A percentile compares a stretch with the other conserved stretches of the same genome.
phyloP scores from a whole-genome alignment of 495 filamentous ascomycete genomes.

The Hyphodiscus hymeniophilus region DNA sequence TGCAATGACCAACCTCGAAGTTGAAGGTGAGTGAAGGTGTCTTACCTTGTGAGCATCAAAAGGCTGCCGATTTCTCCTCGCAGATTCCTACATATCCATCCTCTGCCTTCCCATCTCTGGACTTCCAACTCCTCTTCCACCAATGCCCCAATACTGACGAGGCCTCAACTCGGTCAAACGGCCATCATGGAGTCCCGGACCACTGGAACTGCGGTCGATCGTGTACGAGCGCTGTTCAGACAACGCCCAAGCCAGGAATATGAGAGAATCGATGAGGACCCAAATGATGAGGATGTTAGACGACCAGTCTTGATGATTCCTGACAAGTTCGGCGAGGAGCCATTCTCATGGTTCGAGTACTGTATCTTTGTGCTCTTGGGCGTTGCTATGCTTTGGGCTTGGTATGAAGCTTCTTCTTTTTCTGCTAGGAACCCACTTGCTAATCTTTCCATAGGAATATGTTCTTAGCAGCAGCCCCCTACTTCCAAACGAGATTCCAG shows the following conservation, averaged over 20 bases:
- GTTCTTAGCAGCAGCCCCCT: constrained; percentile 92
- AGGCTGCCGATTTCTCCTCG: too few species aligned
- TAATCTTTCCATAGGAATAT: constrained; percentile 66
- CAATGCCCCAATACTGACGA: constrained; percentile 14
- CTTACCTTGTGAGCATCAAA: too few species aligned
- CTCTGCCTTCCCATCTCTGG: background rate
- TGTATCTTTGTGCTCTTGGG: constrained; percentile 78
- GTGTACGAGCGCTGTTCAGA: constrained; percentile 37
- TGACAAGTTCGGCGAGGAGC: constrained; percentile 30
- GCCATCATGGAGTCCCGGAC: constrained; percentile 3
- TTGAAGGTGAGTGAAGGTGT: constrained; percentile 2
- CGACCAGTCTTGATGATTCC: constrained; percentile 19
- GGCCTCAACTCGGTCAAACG: background rate
- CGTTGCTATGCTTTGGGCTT: constrained; percentile 92
- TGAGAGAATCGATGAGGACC: constrained; percentile 45
- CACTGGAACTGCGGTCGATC: constrained; percentile 31
- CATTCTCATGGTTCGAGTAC: constrained; percentile 79
- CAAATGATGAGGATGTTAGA: constrained; percentile 20
- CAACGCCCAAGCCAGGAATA: constrained; percentile 42
- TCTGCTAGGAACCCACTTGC: background rate
- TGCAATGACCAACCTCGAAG: background rate
- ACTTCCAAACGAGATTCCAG: constrained; percentile 80
- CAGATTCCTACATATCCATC: background rate
- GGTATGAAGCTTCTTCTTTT: constrained; percentile 46
- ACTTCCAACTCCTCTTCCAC: background rate